Evolutionary conservation across 805 yeast genomes (phyloP).

Genomic region (Suhomyces xylopsoci): DNA sequence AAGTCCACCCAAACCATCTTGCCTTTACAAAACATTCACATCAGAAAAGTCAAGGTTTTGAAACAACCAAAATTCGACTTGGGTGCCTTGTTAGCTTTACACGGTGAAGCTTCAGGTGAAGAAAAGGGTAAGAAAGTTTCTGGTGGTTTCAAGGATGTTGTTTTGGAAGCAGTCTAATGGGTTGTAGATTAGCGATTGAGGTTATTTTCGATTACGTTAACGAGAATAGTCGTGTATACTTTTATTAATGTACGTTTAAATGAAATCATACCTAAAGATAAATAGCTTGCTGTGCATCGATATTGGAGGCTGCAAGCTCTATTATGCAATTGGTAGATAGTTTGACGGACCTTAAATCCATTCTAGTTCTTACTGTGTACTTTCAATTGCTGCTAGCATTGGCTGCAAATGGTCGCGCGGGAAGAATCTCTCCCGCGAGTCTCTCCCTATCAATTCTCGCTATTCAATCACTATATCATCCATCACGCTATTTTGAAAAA

Average conservation of each 20-base stretch:
- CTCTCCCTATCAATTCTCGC: not conserved
- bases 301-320: too few relatives aligned
- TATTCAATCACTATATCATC: too few relatives aligned
- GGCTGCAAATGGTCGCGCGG: not conserved
- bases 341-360: too few relatives aligned
- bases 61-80: slow-evolving; percentile 98
- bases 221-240: slow-evolving; percentile 1
- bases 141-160: slow-evolving; percentile 94
- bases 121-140: slow-evolving; percentile 99
- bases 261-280: not conserved
- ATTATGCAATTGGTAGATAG: too few relatives aligned
- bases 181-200: not conserved
- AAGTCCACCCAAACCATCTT: slow-evolving; percentile 91
- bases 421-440: not conserved
- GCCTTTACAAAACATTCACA: slow-evolving; percentile 98
- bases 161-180: slow-evolving; percentile 87
- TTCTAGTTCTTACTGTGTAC: too few relatives aligned
- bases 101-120: slow-evolving; percentile 87
- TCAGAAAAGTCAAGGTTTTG: slow-evolving; percentile 97
- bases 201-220: slow-evolving; percentile 1
- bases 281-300: too few relatives aligned
- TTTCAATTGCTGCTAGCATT: too few relatives aligned
- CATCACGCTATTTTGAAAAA: too few relatives aligned
- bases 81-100: slow-evolving; percentile 93
- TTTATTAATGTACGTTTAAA: slow-evolving; percentile 3